These are phyloP conservation scores for Aspergillus caelatus DNA, from an alignment of 2,329 filamentous ascomycete species.

Conservation along the genomic window DNA sequence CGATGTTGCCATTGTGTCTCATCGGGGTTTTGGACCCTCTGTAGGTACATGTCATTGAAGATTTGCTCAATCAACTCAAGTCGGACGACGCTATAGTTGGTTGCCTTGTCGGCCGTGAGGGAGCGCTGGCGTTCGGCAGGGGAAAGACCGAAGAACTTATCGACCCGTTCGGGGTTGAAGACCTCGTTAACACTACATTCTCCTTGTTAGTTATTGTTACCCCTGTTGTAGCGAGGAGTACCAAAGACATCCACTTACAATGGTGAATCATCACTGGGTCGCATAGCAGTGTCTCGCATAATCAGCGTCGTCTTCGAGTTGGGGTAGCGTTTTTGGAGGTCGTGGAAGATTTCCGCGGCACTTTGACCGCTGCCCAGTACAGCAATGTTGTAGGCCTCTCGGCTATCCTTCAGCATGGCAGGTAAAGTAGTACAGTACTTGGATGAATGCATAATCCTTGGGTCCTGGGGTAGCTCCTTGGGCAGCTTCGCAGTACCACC, in stretches of 20 bases:
- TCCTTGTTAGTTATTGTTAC: slow-evolving; percentile 7
- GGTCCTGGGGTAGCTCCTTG: slow-evolving; percentile 66
- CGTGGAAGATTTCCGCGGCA: slow-evolving; percentile 93
- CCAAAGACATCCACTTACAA: slow-evolving; percentile 65
- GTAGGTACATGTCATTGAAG: slow-evolving; percentile 85
- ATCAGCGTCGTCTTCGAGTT: slow-evolving; percentile 76
- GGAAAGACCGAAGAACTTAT: slow-evolving; percentile 71
- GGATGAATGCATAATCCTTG: slow-evolving; percentile 83
- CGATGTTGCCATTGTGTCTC: slow-evolving; percentile 78
- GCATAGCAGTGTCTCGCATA: slow-evolving; percentile 80
- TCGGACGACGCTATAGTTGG: slow-evolving; percentile 93
- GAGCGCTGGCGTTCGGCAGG: slow-evolving; percentile 62
- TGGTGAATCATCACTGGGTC: slow-evolving; percentile 91
- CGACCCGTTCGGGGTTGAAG: slow-evolving; percentile 86
- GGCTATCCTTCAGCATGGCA: slow-evolving; percentile 40
- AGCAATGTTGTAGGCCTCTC: slow-evolving; percentile 68
- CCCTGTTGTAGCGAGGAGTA: slow-evolving; percentile 2
- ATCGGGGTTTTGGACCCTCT: slow-evolving; percentile 71
- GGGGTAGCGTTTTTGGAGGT: slow-evolving; percentile 79
- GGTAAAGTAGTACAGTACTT: slow-evolving; percentile 65
- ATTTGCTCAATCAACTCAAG: slow-evolving; percentile 87
- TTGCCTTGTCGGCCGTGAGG: slow-evolving; percentile 73
- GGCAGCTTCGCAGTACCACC: slow-evolving; percentile 73
- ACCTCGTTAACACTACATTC: slow-evolving; percentile 85
- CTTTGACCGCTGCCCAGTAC: slow-evolving; percentile 90